Conservation (phyloP, 345 rosid genomes). For the Salix caprea region DNA sequence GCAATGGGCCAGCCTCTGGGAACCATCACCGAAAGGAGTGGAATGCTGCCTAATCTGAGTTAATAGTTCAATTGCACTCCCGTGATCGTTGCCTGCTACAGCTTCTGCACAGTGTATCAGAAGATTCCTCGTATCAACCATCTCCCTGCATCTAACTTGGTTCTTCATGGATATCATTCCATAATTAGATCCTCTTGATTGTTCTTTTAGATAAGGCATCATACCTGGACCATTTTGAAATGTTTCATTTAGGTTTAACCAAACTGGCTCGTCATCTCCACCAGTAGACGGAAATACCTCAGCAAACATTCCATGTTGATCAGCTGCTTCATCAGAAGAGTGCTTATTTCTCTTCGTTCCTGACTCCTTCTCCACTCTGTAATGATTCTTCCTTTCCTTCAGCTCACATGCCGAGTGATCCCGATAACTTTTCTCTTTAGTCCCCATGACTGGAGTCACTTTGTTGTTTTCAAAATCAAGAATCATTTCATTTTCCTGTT, state of each 20-base stretch:
- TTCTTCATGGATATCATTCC: constrained; percentile 3
- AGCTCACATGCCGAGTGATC: background rate
- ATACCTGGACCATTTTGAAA: constrained; percentile 12
- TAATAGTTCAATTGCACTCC: constrained; percentile 41
- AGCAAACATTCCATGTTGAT: constrained; percentile 12
- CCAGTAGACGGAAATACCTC: constrained; percentile 8
- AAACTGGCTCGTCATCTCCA: constrained; percentile 2
- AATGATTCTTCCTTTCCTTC: constrained; percentile 10
- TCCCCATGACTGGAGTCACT: constrained; percentile 1
- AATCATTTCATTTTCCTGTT: background rate
- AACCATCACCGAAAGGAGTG: constrained; percentile 48
- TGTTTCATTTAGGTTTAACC: constrained; percentile 22
- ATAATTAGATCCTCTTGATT: background rate
- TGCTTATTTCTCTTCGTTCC: constrained; percentile 19
- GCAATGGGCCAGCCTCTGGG: constrained; percentile 61
- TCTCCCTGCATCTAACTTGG: constrained; percentile 4
- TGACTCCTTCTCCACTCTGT: background rate
- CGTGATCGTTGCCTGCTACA: constrained; percentile 46
- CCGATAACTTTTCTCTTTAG: background rate
- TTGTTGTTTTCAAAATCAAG: background rate
- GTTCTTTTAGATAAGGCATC: constrained; percentile 6
- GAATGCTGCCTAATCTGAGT: constrained; percentile 58
- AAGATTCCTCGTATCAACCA: constrained; percentile 42
- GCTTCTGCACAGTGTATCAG: constrained; percentile 64
- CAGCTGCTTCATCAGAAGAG: background rate